Base-by-base conservation (phyloP, 2,329 filamentous ascomycete species). In the Tolypocladium endophyticum region DNA sequence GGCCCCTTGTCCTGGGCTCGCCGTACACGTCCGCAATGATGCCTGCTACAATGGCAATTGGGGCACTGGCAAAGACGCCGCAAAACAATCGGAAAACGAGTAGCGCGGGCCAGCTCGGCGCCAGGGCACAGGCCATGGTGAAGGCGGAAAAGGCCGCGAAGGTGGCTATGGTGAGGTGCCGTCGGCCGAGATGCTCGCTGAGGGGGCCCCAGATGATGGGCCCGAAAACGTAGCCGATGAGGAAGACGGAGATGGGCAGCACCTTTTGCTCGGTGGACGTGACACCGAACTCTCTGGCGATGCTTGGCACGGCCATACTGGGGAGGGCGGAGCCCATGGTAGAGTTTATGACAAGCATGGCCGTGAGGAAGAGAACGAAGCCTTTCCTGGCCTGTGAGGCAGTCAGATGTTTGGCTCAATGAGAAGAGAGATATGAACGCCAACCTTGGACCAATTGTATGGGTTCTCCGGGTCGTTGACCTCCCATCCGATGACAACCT, bases 301-400 rank as follows among this genome's bases (percentile, higher is more conserved):
- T 86, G 57, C 77, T 80, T 2, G 80, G 77, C 2, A 85, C 78
- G 18, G 84, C 83, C 69, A 87, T 87, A 59, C 84, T 83, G 1
- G 87, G 84, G 6, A 90, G 75, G 0, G 85, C 78, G 50, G 82
- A 87, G 1, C 82, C 83, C 72, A 89, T 82, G 12, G 87, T 89
- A 33, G 81, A 85, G 70, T 90, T 90, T 68, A 88, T 76, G 52
- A 89, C 85, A 58, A 81, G 77, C 63, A 81, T 69, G 72, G 85
- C 83, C 1, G 80, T 79, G 0, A 81, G 77, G 33, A 82, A 66
- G 2, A 87, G 67, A 7, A 88, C 77, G 43, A 75, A 72, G 1
- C 72, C 63, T 67, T 88, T 89, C 65, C 78, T 83, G 56, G 65
- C 64, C 79, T 85, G 62, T n/a, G 16, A 50, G 5, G 41, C 20